Percentiles rank a stretch among this genome's conserved stretches.
Evolutionary conservation across 2,329 filamentous ascomycete genomes (phyloP).

Genomic region (Ophiostoma pallidulum): DNA sequence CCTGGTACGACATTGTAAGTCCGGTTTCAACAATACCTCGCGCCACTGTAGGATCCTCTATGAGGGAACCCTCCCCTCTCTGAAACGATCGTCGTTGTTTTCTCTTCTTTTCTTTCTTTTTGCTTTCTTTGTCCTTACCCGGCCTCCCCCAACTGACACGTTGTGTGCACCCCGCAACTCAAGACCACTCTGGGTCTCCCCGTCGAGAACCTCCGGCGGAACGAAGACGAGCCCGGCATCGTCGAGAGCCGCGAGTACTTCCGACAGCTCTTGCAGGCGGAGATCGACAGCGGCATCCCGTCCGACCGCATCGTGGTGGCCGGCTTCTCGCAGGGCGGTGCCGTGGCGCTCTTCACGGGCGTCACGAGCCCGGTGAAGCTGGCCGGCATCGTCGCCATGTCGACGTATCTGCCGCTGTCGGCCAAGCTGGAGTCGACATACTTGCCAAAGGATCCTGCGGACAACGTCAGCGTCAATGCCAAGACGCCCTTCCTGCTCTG

Average conservation of each 20-base stretch:
- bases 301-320: slow-evolving; percentile 77
- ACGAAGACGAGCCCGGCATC: slow-evolving; percentile 60
- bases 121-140: background rate
- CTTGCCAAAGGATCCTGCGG: slow-evolving; percentile 44
- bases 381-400: slow-evolving; percentile 80
- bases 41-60: no score
- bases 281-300: slow-evolving; percentile 73
- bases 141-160: no score
- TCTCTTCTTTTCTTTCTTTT: background rate
- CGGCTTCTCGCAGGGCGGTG: slow-evolving; percentile 79
- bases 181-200: slow-evolving; percentile 19
- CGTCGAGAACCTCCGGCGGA: slow-evolving; percentile 20
- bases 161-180: no score
- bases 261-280: slow-evolving; percentile 66
- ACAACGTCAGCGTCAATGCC: slow-evolving; percentile 39
- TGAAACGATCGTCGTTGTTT: no score
- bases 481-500: slow-evolving; percentile 80
- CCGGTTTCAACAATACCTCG: background rate
- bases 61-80: no score
- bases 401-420: slow-evolving; percentile 65
- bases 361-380: slow-evolving; percentile 64
- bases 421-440: slow-evolving; percentile 51
- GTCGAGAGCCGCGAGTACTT: slow-evolving; percentile 64
- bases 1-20: slow-evolving; percentile 72
- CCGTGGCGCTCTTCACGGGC: slow-evolving; percentile 74